A percentile compares a stretch with the other conserved stretches of the same genome.
Evolutionary conservation across 768 basidiomycete species (phyloP).

Genomic region (Macrolepiota fuliginosa): DNA sequence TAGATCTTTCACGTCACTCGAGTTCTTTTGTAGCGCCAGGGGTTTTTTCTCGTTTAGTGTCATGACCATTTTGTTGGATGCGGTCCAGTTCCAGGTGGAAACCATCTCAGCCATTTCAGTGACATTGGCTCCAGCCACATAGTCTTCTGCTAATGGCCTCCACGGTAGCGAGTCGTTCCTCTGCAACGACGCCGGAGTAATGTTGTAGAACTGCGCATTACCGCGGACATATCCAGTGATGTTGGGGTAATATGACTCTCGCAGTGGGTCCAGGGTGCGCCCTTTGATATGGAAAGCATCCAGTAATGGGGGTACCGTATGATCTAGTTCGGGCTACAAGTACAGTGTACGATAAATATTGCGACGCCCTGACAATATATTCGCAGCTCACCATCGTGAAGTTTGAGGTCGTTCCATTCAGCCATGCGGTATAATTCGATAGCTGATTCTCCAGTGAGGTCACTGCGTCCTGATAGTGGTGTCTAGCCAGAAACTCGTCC

Average conservation of each 20-base stretch:
- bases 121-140: conserved; percentile 48
- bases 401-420: conserved; percentile 63
- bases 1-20: conserved; percentile 37
- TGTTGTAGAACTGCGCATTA: conserved; percentile 57
- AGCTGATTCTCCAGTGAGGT: conserved; percentile 54
- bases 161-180: conserved; percentile 42
- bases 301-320: conserved; percentile 43
- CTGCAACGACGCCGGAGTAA: conserved; percentile 46
- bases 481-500: conserved; percentile 62
- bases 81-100: conserved; percentile 72
- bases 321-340: conserved; percentile 45
- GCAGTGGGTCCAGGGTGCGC: conserved; percentile 38
- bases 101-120: conserved; percentile 46
- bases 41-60: conserved; percentile 64
- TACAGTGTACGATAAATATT: conserved; percentile 21
- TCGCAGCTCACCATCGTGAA: conserved; percentile 55
- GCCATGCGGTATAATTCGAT: conserved; percentile 75
- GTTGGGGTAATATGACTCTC: conserved; percentile 67
- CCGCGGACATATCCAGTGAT: conserved; percentile 80
- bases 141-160: conserved; percentile 46
- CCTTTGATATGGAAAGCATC: conserved; percentile 46
- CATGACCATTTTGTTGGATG: conserved; percentile 57
- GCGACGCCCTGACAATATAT: conserved; percentile 6
- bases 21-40: conserved; percentile 29
- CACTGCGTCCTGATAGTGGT: conserved; percentile 67